Conservation (phyloP, 805 yeast genomes). For the Metschnikowia picachoensis region DNA sequence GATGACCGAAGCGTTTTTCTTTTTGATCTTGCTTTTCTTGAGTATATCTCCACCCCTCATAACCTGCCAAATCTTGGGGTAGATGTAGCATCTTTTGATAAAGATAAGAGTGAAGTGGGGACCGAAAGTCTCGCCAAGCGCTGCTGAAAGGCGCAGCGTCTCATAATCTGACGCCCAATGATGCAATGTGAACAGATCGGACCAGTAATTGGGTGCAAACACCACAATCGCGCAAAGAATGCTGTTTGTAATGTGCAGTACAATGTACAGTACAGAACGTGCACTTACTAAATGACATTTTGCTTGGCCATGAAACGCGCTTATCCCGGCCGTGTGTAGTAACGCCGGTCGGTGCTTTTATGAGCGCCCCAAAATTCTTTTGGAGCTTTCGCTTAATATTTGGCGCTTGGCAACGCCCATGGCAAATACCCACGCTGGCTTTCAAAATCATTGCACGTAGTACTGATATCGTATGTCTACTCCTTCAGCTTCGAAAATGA, state of each 20-base stretch:
- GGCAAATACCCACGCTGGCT: no score
- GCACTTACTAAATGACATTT: not conserved
- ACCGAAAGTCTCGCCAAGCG: not conserved
- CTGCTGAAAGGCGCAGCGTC: not conserved
- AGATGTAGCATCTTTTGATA: not conserved
- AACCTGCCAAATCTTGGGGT: not conserved
- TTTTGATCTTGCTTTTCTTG: no score
- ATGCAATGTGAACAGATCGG: not conserved
- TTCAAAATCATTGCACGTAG: no score
- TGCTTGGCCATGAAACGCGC: not conserved
- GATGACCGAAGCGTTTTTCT: no score
- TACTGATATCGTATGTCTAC: no score
- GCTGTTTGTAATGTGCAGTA: not conserved
- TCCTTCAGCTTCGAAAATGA: no score
- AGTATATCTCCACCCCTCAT: no score
- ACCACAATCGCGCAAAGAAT: not conserved
- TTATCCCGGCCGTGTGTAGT: no score
- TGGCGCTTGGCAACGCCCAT: no score
- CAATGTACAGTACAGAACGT: not conserved
- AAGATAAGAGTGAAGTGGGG: not conserved
- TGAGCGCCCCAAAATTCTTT: no score
- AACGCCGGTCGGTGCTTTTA: no score
- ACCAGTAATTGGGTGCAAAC: constrained; percentile 2
- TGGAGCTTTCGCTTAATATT: no score
- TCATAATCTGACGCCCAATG: not conserved